phyloP scores from a whole-genome alignment of 768 basidiomycete genomes.

The Termitomyces sp. region DNA sequence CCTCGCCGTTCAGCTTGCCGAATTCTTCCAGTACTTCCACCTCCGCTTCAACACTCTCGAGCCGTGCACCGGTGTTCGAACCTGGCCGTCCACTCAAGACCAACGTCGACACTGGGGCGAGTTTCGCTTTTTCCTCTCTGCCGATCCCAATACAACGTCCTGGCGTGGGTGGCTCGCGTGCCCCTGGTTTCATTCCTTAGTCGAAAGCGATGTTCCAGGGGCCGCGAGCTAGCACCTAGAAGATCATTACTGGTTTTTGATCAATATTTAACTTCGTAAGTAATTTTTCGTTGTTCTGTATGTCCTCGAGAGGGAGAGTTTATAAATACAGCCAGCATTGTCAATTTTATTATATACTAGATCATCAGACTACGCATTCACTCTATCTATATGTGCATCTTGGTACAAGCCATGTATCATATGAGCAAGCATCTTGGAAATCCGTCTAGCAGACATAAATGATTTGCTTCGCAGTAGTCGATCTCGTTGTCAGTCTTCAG shows the following conservation, averaged over 20 bases:
- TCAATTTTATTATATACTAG: not conserved
- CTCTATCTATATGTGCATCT: not conserved
- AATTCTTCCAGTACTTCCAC: not conserved
- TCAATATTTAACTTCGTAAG: not conserved
- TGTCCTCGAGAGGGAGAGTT: not conserved
- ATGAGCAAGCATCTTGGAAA: not conserved
- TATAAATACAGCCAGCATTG: not conserved
- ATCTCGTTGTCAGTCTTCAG: not conserved
- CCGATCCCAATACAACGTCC: conserved; percentile 11
- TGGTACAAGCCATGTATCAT: not conserved
- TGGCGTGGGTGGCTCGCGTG: not conserved
- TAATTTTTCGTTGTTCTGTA: not conserved
- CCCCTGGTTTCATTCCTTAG: not conserved
- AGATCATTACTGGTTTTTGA: too few relatives aligned
- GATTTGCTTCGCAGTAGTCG: not conserved
- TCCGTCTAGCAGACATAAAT: not conserved
- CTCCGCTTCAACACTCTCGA: conserved; percentile 9
- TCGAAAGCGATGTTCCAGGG: not conserved
- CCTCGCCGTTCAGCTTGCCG: not conserved
- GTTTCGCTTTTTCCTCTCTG: not conserved
- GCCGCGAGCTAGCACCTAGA: not conserved
- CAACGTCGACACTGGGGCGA: not conserved
- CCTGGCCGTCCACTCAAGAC: conserved; percentile 9
- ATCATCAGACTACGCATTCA: not conserved
- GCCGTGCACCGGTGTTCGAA: conserved; percentile 13